Percentiles rank a stretch among this genome's conserved stretches.
Conservation (phyloP, 805 yeast species). For the Komagataella pseudopastoris region DNA sequence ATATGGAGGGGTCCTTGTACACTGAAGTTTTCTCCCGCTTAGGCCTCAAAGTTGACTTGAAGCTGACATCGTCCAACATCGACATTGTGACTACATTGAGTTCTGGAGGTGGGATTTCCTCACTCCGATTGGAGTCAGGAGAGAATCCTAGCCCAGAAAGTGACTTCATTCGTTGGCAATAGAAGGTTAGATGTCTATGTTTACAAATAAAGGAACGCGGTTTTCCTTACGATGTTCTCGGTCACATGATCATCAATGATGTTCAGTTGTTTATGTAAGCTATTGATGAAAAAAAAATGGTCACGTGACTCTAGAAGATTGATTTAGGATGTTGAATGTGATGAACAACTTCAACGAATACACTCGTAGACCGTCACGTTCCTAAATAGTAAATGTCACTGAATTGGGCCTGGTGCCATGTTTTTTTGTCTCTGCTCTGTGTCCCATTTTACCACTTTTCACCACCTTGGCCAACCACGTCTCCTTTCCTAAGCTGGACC, state of each 20-base stretch:
- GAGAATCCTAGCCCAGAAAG: background rate
- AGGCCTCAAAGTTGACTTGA: background rate
- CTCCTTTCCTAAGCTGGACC: background rate
- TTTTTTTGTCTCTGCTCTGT: background rate
- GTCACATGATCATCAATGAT: background rate
- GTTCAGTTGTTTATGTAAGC: background rate
- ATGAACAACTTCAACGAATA: background rate
- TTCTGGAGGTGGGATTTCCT: background rate
- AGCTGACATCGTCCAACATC: background rate
- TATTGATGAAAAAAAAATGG: too few relatives aligned
- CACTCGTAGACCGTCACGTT: background rate
- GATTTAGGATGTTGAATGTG: background rate
- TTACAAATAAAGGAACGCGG: background rate
- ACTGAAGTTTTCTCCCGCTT: background rate
- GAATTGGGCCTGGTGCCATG: background rate
- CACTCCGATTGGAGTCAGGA: background rate
- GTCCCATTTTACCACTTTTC: background rate
- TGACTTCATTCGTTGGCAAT: background rate
- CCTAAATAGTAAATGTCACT: too few relatives aligned
- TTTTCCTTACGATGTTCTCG: background rate
- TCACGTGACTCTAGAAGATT: background rate
- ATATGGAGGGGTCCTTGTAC: conserved; percentile 1
- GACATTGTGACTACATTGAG: background rate
- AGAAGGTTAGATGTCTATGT: background rate
- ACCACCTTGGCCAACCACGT: background rate